Evolutionary conservation across 768 basidiomycete genomes (phyloP), one percentile per base, ranked within the genome.

Genomic region (Leccinum uliginosum): DNA sequence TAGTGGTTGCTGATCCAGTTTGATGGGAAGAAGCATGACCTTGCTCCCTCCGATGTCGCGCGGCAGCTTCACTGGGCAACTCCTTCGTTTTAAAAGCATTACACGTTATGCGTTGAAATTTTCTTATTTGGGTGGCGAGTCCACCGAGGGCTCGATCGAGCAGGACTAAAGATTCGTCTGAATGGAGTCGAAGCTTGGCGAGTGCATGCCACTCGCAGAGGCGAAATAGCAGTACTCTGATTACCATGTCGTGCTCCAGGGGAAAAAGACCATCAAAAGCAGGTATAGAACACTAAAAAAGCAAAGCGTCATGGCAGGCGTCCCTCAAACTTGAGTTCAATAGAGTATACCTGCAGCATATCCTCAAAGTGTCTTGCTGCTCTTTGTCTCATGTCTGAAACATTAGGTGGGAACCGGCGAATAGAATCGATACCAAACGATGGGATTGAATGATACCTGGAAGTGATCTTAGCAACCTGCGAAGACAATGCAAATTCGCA

Each of bases 261-360:
- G n/a, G n/a, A n/a, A n/a, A n/a, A n/a, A n/a, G 67, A 7, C 70
- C 74, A 10, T 78, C 74, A 47, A 77, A 75, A 4, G 63, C 71
- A 0, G 76, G 75, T 1, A 76, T 62, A 0, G 71, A 59, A 48
- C 73, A 74, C 75, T 76, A 26, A n/a, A n/a, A n/a, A n/a, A n/a
- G n/a, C n/a, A n/a, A n/a, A n/a, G n/a, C n/a, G n/a, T n/a, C n/a
- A n/a, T n/a, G n/a, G n/a, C n/a, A n/a, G n/a, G n/a, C n/a, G n/a
- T n/a, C n/a, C n/a, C n/a, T n/a, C n/a, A n/a, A n/a, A n/a, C n/a
- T n/a, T n/a, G n/a, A n/a, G n/a, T n/a, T n/a, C n/a, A n/a, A n/a
- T n/a, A n/a, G n/a, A n/a, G n/a, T n/a, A n/a, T n/a, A n/a, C 43
- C 43, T 44, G 43, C 1, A 44, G 43, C 43, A 44, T 23, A 23